A percentile compares a stretch with the other conserved stretches of the same genome.
These are phyloP conservation scores for Geotrichum fermentans DNA, from an alignment of 1,139 yeast species.

Conservation along the genomic window DNA sequence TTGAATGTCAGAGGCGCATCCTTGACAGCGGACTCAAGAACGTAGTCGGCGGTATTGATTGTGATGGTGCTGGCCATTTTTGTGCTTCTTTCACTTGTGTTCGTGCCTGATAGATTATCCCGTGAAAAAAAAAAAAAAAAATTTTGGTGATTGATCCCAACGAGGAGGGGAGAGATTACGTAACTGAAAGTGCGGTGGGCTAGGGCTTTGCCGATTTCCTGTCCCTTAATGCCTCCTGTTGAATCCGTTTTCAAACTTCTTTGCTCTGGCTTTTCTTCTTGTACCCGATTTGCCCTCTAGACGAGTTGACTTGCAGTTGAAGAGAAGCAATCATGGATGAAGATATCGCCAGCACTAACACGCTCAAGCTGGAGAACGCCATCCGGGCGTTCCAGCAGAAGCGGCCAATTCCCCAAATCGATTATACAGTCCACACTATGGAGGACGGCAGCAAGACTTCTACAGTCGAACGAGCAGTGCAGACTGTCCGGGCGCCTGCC, in stretches of 20 bases:
- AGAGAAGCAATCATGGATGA: too few species aligned
- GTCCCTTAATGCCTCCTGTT: too few species aligned
- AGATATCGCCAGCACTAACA: constrained; percentile 18
- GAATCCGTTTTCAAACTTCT: too few species aligned
- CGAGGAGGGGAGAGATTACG: too few species aligned
- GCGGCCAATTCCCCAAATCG: constrained; percentile 40
- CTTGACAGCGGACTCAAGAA: constrained; percentile 49
- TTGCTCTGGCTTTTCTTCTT: too few species aligned
- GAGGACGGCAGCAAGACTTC: constrained; percentile 66
- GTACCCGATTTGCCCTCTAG: too few species aligned
- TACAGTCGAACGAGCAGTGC: constrained; percentile 66
- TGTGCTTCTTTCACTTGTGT: background rate
- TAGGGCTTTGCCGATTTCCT: constrained; percentile 5
- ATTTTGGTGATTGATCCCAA: background rate
- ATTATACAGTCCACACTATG: constrained; percentile 53
- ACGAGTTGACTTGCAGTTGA: background rate
- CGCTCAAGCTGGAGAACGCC: constrained; percentile 54
- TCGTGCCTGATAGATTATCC: background rate
- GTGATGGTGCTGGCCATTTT: constrained; percentile 3
- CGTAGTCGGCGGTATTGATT: constrained; percentile 32
- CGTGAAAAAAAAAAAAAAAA: constrained; percentile 3
- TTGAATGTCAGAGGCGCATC: constrained; percentile 35
- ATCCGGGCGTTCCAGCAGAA: constrained; percentile 63
- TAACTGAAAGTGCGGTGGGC: background rate
- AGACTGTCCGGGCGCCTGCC: constrained; percentile 66